Base-by-base conservation (phyloP, 2,329 filamentous ascomycete species). In the Sporothrix brunneoviolacea region DNA sequence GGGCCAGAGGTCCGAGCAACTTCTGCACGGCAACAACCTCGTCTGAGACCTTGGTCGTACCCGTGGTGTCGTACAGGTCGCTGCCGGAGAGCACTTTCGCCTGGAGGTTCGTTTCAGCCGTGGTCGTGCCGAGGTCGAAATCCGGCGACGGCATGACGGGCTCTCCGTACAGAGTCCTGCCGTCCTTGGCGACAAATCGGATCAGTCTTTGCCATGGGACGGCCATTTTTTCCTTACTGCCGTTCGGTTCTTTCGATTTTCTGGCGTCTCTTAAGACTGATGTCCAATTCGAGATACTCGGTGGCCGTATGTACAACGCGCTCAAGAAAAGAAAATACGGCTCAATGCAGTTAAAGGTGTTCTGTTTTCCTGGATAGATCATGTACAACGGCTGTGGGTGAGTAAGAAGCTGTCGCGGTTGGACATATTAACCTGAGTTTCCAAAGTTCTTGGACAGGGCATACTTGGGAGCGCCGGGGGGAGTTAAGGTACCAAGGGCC, bases 1-100 rank as follows among this genome's bases (percentile, higher is more conserved):
- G 63, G 0, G 70, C 67, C 28, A 83, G 60, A 0, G 78, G 79
- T 0, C 76, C 74, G 0, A 83, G 67, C 0, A 82, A 60, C 46
- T 64, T 66, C 58, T 77, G 74, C 7, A 83, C 78, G 0, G 68
- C 70, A 2, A 72, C 77, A 9, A 75, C 61, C 56, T 81, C 73
- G 19, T 79, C 72, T 0, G 76, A 77, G 2, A 80, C 70, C 15
- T 61, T 64, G 0, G 77, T 80, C 8, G 59, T 58, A 1, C 74
- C 68, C 0, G 68, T 66, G 1, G 60, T 67, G 48, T 77, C 70
- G 51, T 73, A 78, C 4, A 76, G 65, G 46, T 79, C 73, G 1
- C 6, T 42, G 3, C 40, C 40, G 8, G 9, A 12, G 13, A 42
- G 8, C 3, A 42, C 40, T 16, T 32, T 42, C 24, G 40, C 40